Base-by-base conservation (phyloP, 306 rosid species). In the Corylus avellana region DNA sequence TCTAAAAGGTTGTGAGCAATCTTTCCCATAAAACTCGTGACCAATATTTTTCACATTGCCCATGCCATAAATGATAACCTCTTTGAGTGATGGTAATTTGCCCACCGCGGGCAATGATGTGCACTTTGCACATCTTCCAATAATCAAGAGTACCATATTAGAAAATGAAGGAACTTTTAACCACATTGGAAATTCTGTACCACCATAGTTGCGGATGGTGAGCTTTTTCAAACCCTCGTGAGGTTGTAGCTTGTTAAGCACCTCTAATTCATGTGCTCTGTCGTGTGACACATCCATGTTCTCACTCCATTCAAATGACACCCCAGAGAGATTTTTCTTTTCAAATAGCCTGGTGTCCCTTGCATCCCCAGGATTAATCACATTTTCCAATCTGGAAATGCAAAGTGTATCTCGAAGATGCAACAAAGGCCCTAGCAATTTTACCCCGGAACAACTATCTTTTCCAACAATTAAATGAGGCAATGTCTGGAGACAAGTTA, bases 191-290 rank as follows among this genome's bases (percentile, higher is more conserved):
- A 77, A 69, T 20, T 44, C 8, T 1, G 3, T 2, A 37, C 81
- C 75, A 0, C 6, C 69, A 54, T 77, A 77, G 5, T 75, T 18
- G 0, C 0, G 1, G 47, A 77, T 11, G 5, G 14, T 25, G n/a
- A 66, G 50, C 22, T 50, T 16, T 57, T 77, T 27, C 4, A 77
- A 3, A 0, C 18, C 69, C 0, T 17, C 44, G 7, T 29, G 18
- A 25, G 75, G 81, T 16, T 9, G 10, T 55, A 77, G 73, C 48
- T 2, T 16, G 5, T 4, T 17, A 77, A 77, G 56, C 14, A 77
- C n/a, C 5, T 0, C 57, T 18, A 3, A 1, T 4, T 10, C 14
- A 7, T 10, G 8, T 14, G 6, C 50, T 10, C 2, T 42, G 11
- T 1, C 50, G 0, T 47, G 51, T 9, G 14, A 48, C 51, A 1